Evolutionary conservation across 129 eudicot species (phyloP).

Genomic region (Lactuca sativa): DNA sequence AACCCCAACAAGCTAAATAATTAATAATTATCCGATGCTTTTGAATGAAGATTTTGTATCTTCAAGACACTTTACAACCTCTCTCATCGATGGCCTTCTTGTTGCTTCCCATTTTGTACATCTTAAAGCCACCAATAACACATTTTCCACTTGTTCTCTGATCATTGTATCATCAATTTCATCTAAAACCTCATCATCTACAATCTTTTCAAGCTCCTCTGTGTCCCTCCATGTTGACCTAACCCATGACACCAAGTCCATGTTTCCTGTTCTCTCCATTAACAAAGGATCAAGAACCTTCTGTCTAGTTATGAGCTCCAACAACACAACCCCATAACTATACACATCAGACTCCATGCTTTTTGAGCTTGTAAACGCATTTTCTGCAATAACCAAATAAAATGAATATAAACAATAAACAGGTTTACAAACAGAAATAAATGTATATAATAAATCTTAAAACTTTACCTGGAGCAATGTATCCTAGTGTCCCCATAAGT

Average conservation of each 20-base stretch:
- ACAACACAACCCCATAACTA: slow-evolving; percentile 82
- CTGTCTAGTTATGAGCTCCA: slow-evolving; percentile 71
- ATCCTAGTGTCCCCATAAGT: slow-evolving; percentile 75
- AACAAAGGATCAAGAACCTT: slow-evolving; percentile 50
- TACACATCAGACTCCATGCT: slow-evolving; percentile 83
- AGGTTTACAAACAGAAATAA: not conserved
- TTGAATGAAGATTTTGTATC: slow-evolving; percentile 19
- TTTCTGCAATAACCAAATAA: slow-evolving; percentile 43
- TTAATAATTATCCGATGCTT: not conserved
- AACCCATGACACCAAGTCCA: slow-evolving; percentile 68
- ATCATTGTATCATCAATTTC: slow-evolving; percentile 43
- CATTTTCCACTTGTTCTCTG: slow-evolving; percentile 56
- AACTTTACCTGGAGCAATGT: slow-evolving; percentile 83
- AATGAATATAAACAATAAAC: not conserved
- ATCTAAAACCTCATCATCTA: slow-evolving; percentile 51
- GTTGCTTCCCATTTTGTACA: slow-evolving; percentile 71
- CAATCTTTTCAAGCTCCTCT: slow-evolving; percentile 45
- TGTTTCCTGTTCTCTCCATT: slow-evolving; percentile 39
- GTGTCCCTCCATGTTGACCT: slow-evolving; percentile 43
- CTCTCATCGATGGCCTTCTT: slow-evolving; percentile 77
- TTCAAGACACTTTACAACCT: slow-evolving; percentile 63
- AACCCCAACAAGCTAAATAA: no score
- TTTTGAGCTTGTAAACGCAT: slow-evolving; percentile 59
- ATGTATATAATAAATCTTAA: not conserved
- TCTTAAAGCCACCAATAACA: slow-evolving; percentile 57